Conservation (phyloP, 2,329 filamentous ascomycete species). For the Alternaria angustiovoidea region DNA sequence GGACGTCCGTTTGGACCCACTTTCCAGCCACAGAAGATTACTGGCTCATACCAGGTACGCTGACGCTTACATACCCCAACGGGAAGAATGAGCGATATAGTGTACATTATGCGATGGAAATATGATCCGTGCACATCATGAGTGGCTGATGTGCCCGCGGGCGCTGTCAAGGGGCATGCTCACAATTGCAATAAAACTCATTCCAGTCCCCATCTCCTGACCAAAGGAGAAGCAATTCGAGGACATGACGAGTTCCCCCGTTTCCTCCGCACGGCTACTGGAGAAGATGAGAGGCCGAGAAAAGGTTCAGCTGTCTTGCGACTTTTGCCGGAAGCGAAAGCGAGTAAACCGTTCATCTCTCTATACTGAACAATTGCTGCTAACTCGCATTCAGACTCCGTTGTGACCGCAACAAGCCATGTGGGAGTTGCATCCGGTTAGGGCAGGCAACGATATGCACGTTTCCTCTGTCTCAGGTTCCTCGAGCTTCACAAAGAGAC, state of each 20-base stretch:
- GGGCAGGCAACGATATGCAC: neutral
- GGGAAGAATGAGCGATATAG: neutral
- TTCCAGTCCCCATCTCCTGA: neutral
- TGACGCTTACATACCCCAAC: neutral
- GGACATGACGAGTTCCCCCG: neutral
- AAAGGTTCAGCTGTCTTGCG: neutral
- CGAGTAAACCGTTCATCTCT: neutral
- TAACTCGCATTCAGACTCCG: neutral
- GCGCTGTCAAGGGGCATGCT: too few relatives aligned
- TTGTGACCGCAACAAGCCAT: neutral
- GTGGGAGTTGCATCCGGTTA: neutral
- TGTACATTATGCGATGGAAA: neutral
- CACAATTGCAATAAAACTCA: too few relatives aligned
- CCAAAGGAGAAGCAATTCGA: neutral
- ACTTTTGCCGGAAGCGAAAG: slow-evolving; percentile 1
- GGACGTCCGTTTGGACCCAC: slow-evolving; percentile 2
- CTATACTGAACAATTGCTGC: neutral
- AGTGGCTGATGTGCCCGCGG: neutral
- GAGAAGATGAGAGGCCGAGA: slow-evolving; percentile 1
- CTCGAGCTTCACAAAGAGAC: neutral
- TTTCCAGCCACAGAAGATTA: neutral
- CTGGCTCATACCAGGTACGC: neutral
- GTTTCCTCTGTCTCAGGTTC: neutral
- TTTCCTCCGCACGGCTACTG: neutral
- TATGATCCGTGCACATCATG: neutral